Percentiles rank a stretch among this genome's conserved stretches.
These are phyloP conservation scores for Apiotrichum laibachii DNA, from an alignment of 1,284 basidiomycete species.

Conservation along the genomic window DNA sequence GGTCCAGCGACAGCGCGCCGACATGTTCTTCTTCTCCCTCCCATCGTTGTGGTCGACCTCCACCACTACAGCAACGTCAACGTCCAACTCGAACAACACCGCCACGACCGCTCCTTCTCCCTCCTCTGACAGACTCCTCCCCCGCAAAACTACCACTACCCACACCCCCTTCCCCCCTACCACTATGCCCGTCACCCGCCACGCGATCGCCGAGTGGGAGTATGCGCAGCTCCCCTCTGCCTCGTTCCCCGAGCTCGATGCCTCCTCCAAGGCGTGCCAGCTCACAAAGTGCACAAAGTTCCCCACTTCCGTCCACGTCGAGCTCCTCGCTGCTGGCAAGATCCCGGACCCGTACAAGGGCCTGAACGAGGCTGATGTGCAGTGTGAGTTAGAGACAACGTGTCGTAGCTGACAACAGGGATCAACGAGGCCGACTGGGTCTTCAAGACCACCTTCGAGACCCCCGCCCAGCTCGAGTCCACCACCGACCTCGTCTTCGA, in stretches of 20 bases:
- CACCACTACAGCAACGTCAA: not conserved
- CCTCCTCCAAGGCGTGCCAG: not conserved
- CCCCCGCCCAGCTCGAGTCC: constrained; percentile 54
- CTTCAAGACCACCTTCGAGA: constrained; percentile 71
- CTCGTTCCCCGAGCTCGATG: constrained; percentile 2
- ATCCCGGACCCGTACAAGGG: constrained; percentile 77
- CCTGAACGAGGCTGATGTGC: constrained; percentile 79
- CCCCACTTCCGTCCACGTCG: constrained; percentile 80
- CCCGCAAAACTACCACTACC: not conserved
- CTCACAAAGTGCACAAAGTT: constrained; percentile 41
- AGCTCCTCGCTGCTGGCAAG: constrained; percentile 65
- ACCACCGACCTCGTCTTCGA: constrained; percentile 73
- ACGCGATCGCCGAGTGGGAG: not conserved
- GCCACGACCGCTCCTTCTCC: not conserved
- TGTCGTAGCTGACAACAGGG: constrained; percentile 57
- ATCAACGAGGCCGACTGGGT: constrained; percentile 79
- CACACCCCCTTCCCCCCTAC: not conserved
- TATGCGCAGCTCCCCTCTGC: constrained; percentile 1
- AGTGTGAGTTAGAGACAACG: constrained; percentile 59
- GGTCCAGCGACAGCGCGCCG: too few relatives aligned
- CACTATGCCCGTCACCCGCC: not conserved
- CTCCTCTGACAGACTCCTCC: not conserved
- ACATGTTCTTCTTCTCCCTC: too few relatives aligned
- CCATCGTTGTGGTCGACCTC: too few relatives aligned
- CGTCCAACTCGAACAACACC: not conserved